Conservation (phyloP, 306 rosid genomes). For the Crotalaria pallida region DNA sequence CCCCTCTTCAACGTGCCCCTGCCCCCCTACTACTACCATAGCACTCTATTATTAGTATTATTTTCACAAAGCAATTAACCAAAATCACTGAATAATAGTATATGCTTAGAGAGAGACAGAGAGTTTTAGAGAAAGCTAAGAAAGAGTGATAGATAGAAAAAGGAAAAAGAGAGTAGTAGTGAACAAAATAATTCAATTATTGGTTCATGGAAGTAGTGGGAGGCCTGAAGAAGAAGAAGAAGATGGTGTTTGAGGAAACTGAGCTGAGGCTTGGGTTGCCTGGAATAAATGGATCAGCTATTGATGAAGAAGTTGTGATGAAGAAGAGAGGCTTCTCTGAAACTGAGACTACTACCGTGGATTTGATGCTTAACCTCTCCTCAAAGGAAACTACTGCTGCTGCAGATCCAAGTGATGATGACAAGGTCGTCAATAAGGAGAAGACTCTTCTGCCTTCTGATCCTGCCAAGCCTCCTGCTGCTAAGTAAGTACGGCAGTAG, state of each 20-base stretch:
- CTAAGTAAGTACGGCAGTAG: conserved; percentile 49
- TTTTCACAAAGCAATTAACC: conserved; percentile 37
- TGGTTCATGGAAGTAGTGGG: conserved; percentile 34
- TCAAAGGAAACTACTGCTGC: conserved; percentile 18
- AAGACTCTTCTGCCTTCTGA: conserved; percentile 41
- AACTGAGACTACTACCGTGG: conserved; percentile 22
- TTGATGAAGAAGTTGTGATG: conserved; percentile 17
- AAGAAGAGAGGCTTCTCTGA: conserved; percentile 62
- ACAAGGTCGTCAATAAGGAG: conserved; percentile 32
- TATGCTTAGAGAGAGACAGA: conserved; percentile 38
- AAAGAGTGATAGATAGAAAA: conserved; percentile 9
- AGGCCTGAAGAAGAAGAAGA: conserved; percentile 12
- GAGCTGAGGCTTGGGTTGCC: conserved; percentile 75
- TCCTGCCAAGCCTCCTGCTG: conserved; percentile 71
- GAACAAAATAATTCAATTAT: neutral
- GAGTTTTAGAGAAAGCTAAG: too few species aligned
- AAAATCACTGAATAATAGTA: conserved; percentile 8
- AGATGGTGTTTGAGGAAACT: conserved; percentile 60
- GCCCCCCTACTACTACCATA: neutral
- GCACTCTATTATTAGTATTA: conserved; percentile 33
- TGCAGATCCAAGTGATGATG: conserved; percentile 24
- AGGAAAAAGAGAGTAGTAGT: neutral
- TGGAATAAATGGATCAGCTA: conserved; percentile 29
- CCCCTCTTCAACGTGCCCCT: conserved; percentile 25
- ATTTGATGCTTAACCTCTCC: conserved; percentile 59